Base-by-base conservation (phyloP, 2,329 filamentous ascomycete species). In the Monilinia polystroma region DNA sequence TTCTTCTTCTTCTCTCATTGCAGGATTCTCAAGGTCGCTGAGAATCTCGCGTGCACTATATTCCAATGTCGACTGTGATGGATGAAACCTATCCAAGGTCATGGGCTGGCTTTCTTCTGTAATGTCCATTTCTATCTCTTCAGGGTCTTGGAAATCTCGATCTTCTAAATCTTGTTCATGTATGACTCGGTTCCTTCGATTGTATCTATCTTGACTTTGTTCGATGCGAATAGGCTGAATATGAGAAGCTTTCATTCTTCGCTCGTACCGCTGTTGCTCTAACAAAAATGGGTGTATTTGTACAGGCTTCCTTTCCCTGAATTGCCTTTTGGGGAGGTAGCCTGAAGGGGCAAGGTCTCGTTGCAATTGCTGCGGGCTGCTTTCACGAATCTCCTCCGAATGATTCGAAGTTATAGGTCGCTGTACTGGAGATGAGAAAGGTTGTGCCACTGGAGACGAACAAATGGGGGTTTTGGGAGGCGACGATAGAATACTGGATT, bases 241-340 rank as follows among this genome's bases (percentile, higher is more conserved):
- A 16, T 74, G 73, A 35, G 73, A 69, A 16, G 73, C 71, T 65
- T 71, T 75, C 38, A 76, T 63, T 14, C 68, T 71, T 52, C 68
- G 72, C 35, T 73, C 70, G 60, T 77, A 76, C 55, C 72, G 75
- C 41, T 74, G 71, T 56, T 75, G 72, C 65, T 77, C 76, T 23
- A 76, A 49, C 52, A 71, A 62, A 67, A 76, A 77, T 1, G 76
- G 76, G 62, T 76, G 74, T 18, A 76, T 64, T 53, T 77, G 76
- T 58, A 76, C 75, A 20, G 71, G 69, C 60, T 74, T 76, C 49
- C 76, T 68, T 66, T 75, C 68, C 5, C 76, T 72, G 18, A 66
- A 38, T 47, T 55, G 56, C 32, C 64, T 66, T 32, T 26, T 62
- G 18, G 64, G 56, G 16, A 43, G 20, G 23, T 32, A 45, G n/a